phyloP scores from a whole-genome alignment of 176 grass and related monocot genomes.

The Pontederia paniculata region DNA sequence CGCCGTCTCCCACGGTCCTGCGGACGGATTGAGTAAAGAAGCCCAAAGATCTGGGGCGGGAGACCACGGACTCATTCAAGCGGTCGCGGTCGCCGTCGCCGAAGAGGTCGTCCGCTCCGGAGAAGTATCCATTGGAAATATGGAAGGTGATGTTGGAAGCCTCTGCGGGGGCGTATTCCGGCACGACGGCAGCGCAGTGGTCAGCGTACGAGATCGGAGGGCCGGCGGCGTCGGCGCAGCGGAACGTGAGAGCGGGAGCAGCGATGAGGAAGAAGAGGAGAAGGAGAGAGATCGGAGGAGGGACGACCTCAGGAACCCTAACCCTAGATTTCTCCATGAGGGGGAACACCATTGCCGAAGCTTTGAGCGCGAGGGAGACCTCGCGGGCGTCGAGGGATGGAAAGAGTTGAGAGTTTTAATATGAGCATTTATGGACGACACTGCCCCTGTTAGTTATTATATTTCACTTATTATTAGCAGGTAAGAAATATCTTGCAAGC shows the following conservation, averaged over 20 bases:
- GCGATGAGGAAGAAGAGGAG: conserved; percentile 12
- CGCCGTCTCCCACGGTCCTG: conserved; percentile 27
- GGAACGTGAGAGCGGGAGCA: not conserved
- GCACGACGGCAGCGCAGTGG: conserved; percentile 27
- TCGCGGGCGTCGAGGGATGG: too few species aligned
- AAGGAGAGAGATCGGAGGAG: conserved; percentile 14
- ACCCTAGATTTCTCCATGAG: not conserved
- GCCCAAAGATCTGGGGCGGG: conserved; percentile 29
- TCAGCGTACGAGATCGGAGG: conserved; percentile 25
- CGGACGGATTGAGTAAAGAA: conserved; percentile 32
- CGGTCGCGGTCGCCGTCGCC: conserved; percentile 16
- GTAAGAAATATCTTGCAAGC: too few species aligned
- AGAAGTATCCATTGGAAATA: conserved; percentile 54
- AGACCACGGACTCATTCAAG: too few species aligned
- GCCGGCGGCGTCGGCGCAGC: not conserved
- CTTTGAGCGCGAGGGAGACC: not conserved
- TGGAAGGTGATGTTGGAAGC: conserved; percentile 10
- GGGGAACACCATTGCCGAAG: conserved; percentile 9
- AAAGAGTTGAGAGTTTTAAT: too few species aligned
- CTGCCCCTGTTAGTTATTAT: too few species aligned
- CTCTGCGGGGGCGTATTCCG: conserved; percentile 15
- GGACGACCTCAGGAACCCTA: not conserved
- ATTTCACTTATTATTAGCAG: too few species aligned
- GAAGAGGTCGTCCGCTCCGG: conserved; percentile 23
- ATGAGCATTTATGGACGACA: too few species aligned